Conservation (phyloP, 805 yeast genomes). For the Hanseniaspora vineae region DNA sequence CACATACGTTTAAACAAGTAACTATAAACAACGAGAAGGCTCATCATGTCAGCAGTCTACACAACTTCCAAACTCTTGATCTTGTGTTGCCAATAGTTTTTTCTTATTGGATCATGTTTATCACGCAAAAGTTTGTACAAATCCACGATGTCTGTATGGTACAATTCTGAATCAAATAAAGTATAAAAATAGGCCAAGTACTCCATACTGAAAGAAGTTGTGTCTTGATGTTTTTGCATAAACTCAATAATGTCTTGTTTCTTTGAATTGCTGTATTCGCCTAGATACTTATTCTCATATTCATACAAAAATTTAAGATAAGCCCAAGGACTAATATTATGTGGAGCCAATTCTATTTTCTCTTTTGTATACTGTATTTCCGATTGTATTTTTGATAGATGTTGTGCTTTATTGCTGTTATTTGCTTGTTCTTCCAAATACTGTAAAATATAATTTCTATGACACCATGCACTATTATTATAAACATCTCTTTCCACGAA, state of each 20-base stretch:
- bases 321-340: conserved; percentile 79
- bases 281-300: conserved; percentile 11
- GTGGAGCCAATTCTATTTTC: conserved; percentile 51
- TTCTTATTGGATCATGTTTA: conserved; percentile 49
- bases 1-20: no score
- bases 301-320: conserved; percentile 47
- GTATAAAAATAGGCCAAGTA: conserved; percentile 39
- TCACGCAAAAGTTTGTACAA: conserved; percentile 40
- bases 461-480: conserved; percentile 92
- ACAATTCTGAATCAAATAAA: conserved; percentile 12
- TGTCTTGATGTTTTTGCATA: conserved; percentile 10
- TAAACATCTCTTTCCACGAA: conserved; percentile 52
- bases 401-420: conserved; percentile 4
- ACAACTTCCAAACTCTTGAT: conserved; percentile 5
- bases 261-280: conserved; percentile 25
- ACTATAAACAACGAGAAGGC: no score
- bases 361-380: conserved; percentile 44
- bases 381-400: conserved; percentile 12
- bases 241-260: conserved; percentile 12
- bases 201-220: conserved; percentile 51
- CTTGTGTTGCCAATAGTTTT: conserved; percentile 47
- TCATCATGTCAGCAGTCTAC: no score
- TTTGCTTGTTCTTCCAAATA: conserved; percentile 3
- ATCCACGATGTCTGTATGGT: conserved; percentile 24
- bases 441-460: conserved; percentile 49